Conservation (phyloP, 169 alveolate species). For the Babesia ovis region DNA sequence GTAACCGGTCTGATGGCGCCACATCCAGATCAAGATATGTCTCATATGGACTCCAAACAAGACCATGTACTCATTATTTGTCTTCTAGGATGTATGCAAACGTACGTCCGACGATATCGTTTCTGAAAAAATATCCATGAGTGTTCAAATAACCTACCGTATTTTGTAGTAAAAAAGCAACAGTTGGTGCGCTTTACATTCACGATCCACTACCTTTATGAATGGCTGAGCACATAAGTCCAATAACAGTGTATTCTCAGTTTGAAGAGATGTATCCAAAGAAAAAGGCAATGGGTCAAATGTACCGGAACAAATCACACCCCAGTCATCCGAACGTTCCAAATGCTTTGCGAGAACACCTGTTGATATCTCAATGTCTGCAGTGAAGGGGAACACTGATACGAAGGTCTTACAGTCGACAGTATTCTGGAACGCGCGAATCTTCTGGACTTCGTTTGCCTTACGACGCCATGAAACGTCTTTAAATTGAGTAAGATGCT, state of each 20-base stretch:
- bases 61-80: background rate
- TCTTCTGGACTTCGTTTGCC: constrained; percentile 16
- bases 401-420: constrained; percentile 49
- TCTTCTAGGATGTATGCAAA: constrained; percentile 13
- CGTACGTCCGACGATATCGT: constrained; percentile 1
- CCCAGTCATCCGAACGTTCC: background rate
- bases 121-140: background rate
- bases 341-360: background rate
- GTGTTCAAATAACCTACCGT: background rate
- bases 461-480: constrained; percentile 62
- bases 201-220: background rate
- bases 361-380: constrained; percentile 33
- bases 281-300: background rate
- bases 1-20: background rate
- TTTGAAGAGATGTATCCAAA: background rate
- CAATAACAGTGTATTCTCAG: background rate
- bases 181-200: background rate
- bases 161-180: constrained; percentile 12
- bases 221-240: constrained; percentile 15
- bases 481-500: constrained; percentile 31
- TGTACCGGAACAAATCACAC: background rate
- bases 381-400: constrained; percentile 56
- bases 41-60: background rate
- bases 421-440: constrained; percentile 18
- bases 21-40: constrained; percentile 15